Evolutionary conservation across 768 basidiomycete species (phyloP).

Genomic region (Hemileccinum rubropunctum): DNA sequence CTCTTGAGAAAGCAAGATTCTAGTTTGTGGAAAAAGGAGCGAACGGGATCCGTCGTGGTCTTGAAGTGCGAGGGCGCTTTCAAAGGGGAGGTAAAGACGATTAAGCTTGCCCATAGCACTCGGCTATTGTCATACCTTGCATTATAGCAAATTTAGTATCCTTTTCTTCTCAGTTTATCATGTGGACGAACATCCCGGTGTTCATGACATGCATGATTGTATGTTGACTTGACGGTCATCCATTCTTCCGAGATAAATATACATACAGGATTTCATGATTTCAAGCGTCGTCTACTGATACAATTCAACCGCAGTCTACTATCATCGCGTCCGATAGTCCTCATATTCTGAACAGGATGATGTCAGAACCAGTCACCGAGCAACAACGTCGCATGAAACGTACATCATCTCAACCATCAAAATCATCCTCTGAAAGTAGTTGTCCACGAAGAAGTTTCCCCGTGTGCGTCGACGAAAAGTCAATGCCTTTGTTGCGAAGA

Average conservation of each 20-base stretch:
- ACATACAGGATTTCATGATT: no score
- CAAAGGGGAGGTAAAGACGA: background rate
- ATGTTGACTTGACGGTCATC: no score
- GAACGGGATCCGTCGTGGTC: background rate
- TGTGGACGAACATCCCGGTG: no score
- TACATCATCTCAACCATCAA: background rate
- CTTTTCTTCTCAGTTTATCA: no score
- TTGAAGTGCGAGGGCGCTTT: conserved; percentile 1
- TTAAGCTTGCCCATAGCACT: background rate
- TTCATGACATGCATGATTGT: no score
- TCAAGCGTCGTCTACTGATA: no score
- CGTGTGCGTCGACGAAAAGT: conserved; percentile 36
- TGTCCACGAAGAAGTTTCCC: conserved; percentile 36
- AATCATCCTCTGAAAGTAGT: conserved; percentile 6
- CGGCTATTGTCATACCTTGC: background rate
- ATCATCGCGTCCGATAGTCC: no score
- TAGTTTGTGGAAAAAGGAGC: background rate
- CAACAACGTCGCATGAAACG: no score
- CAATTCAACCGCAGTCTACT: no score
- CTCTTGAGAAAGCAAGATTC: background rate
- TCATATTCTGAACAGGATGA: no score
- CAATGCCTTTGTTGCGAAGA: conserved; percentile 38
- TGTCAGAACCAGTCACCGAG: no score
- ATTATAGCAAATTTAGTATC: background rate
- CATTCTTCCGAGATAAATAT: no score